Percentiles rank a stretch among this genome's conserved stretches.
Conservation (phyloP, 129 eudicot species). For the Pulicaria dysenterica region DNA sequence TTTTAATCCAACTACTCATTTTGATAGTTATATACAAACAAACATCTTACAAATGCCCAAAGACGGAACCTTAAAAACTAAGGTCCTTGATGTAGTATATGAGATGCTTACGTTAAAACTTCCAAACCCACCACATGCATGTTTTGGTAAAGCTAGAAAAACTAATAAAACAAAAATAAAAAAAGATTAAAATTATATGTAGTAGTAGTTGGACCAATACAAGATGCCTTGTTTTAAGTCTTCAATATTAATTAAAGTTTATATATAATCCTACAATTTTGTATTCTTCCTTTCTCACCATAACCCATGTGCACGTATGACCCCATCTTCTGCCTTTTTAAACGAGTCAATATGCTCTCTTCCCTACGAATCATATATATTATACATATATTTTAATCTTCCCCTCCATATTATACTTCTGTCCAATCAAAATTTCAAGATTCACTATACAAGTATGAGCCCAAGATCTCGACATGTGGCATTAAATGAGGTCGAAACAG, state of each 20-base stretch:
- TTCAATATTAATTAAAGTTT: slow-evolving; percentile 13
- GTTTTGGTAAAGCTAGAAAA: slow-evolving; percentile 11
- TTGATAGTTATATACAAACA: no score
- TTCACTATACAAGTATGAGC: slow-evolving; percentile 10
- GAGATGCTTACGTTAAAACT: slow-evolving; percentile 22
- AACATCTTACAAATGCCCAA: no score
- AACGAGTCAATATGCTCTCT: slow-evolving; percentile 23
- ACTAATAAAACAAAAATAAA: not conserved
- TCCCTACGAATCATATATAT: slow-evolving; percentile 33
- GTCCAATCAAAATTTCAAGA: slow-evolving; percentile 31
- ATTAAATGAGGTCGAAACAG: slow-evolving; percentile 15
- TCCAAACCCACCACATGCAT: slow-evolving; percentile 44
- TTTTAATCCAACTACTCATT: no score
- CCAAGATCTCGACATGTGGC: slow-evolving; percentile 32
- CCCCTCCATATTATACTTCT: slow-evolving; percentile 29
- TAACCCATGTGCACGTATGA: slow-evolving; percentile 51
- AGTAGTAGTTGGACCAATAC: slow-evolving; percentile 45
- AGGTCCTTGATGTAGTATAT: not conserved
- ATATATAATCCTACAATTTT: slow-evolving; percentile 30
- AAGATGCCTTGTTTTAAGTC: slow-evolving; percentile 42
- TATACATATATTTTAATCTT: not conserved
- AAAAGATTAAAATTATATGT: not conserved
- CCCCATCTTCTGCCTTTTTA: slow-evolving; percentile 40
- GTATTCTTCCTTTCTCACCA: slow-evolving; percentile 39
- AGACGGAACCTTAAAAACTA: not conserved